Base-by-base conservation (phyloP, 129 eudicot genomes). In the Pseudognaphalium luteoalbum region DNA sequence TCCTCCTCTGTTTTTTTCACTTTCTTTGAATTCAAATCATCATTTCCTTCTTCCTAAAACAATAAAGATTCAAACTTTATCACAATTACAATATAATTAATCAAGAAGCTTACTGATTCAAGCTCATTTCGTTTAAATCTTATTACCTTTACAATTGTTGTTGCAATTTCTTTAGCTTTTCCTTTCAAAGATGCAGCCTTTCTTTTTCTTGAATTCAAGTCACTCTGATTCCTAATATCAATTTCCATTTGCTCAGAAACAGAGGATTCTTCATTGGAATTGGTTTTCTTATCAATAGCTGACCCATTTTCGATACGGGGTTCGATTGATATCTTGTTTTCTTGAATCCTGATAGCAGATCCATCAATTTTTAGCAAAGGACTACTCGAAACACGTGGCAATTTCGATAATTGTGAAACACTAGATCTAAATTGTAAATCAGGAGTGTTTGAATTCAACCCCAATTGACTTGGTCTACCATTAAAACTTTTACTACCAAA, bases 401-500 rank as follows among this genome's bases (percentile, higher is more conserved):
- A 62, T 51, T 83, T 91, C 57, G 80, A 70, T 52, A 83, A 66
- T 20, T 78, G 70, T 2, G 81, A 68, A 20, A 77, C 79, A 58
- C 14, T 78, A 70, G 90, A 85, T 82, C 92, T 85, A 56, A 35
- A 74, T 2, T 52, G 83, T 58, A 70, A 56, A 51, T 87, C 89
- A 14, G 81, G 84, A 56, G 47, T 82, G 50, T 71, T 85, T 19
- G 74, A 37, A 60, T 71, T 87, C 0, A 74, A 20, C 67, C 81
- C 91, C 10, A 82, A 29, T 50, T 80, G 87, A 54, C 72, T 79
- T n/a, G 83, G 83, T 72, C 96, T 79, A 4, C 91, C 91, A 51
- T 93, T 91, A 33, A 91, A 93, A 75, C 96, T 93, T 30, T 93
- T 72, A 79, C 93, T 91, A 51, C 97, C 97, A 71, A 93, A 91